phyloP scores from a whole-genome alignment of 1,284 basidiomycete genomes.

The Polyporus tsugae region DNA sequence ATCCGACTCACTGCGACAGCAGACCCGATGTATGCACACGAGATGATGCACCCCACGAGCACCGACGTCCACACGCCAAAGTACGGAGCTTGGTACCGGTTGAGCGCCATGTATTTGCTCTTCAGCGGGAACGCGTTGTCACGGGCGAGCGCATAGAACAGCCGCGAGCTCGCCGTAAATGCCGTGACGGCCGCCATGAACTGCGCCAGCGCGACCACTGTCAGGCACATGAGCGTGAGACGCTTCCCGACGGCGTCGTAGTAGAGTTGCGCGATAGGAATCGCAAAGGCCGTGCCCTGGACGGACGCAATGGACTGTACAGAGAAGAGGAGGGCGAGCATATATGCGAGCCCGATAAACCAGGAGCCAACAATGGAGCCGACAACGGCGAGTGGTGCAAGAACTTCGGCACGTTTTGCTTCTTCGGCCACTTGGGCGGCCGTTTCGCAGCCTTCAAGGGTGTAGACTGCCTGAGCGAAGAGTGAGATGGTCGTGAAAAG shows the following conservation, averaged over 20 bases:
- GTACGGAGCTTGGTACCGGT: slow-evolving; percentile 62
- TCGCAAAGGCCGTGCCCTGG: slow-evolving; percentile 58
- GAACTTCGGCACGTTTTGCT: slow-evolving; percentile 61
- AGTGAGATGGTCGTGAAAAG: not conserved
- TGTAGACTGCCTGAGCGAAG: slow-evolving; percentile 62
- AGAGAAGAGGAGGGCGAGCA: slow-evolving; percentile 67
- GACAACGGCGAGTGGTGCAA: slow-evolving; percentile 65
- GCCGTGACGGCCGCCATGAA: slow-evolving; percentile 67
- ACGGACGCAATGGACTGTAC: slow-evolving; percentile 61
- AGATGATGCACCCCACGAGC: slow-evolving; percentile 60
- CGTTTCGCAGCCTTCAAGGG: slow-evolving; percentile 69
- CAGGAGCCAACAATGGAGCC: slow-evolving; percentile 67
- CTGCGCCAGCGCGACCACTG: slow-evolving; percentile 59
- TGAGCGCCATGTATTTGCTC: slow-evolving; percentile 56
- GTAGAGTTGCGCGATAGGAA: slow-evolving; percentile 67
- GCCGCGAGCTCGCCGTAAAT: slow-evolving; percentile 64
- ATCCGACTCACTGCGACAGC: slow-evolving; percentile 55
- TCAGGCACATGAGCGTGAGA: slow-evolving; percentile 60
- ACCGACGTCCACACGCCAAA: slow-evolving; percentile 65
- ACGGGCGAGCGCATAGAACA: slow-evolving; percentile 65
- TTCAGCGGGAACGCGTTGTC: slow-evolving; percentile 61
- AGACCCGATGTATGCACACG: slow-evolving; percentile 67
- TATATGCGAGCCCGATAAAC: slow-evolving; percentile 64
- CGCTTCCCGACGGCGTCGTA: slow-evolving; percentile 60
- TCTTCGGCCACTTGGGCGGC: slow-evolving; percentile 71